Percentiles rank a stretch among this genome's conserved stretches.
phyloP scores from a whole-genome alignment of 768 basidiomycete species.

The Podaxis sp. region DNA sequence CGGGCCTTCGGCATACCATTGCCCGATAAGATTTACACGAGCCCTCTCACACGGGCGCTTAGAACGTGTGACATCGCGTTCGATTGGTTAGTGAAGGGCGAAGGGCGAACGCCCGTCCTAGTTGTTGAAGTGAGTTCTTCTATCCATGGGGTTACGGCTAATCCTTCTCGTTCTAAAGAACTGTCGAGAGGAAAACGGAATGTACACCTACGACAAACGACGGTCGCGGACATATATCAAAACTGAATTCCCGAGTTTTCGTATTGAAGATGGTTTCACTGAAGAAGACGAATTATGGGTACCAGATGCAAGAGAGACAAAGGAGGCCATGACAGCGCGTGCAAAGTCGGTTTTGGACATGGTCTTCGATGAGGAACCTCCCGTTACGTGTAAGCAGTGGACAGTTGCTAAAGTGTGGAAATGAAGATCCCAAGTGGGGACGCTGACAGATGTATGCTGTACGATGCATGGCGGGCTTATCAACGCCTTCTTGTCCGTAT shows the following conservation, averaged over 20 bases:
- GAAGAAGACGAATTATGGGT: slow-evolving; percentile 67
- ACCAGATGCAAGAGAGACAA: slow-evolving; percentile 51
- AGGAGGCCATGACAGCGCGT: slow-evolving; percentile 41
- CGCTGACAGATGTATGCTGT: slow-evolving; percentile 54
- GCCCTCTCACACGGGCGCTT: slow-evolving; percentile 63
- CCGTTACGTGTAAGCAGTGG: slow-evolving; percentile 43
- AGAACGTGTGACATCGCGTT: slow-evolving; percentile 57
- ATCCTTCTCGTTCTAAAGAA: slow-evolving; percentile 39
- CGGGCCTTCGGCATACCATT: slow-evolving; percentile 40
- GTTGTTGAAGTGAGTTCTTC: slow-evolving; percentile 52
- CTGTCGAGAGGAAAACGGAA: slow-evolving; percentile 63
- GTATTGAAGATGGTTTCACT: slow-evolving; percentile 53
- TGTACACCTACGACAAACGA: slow-evolving; percentile 72
- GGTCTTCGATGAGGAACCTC: slow-evolving; percentile 46
- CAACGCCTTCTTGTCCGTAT: slow-evolving; percentile 47
- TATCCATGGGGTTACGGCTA: background rate
- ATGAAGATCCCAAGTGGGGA: background rate
- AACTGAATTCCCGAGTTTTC: slow-evolving; percentile 46
- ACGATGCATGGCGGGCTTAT: slow-evolving; percentile 68
- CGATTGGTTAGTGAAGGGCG: slow-evolving; percentile 28
- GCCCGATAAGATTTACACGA: slow-evolving; percentile 57
- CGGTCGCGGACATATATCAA: slow-evolving; percentile 47
- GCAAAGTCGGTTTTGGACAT: slow-evolving; percentile 51
- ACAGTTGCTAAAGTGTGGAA: background rate
- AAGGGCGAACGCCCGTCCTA: slow-evolving; percentile 28